Evolutionary conservation across 2,329 filamentous ascomycete genomes (phyloP).

Genomic region (Lojkania enalia): DNA sequence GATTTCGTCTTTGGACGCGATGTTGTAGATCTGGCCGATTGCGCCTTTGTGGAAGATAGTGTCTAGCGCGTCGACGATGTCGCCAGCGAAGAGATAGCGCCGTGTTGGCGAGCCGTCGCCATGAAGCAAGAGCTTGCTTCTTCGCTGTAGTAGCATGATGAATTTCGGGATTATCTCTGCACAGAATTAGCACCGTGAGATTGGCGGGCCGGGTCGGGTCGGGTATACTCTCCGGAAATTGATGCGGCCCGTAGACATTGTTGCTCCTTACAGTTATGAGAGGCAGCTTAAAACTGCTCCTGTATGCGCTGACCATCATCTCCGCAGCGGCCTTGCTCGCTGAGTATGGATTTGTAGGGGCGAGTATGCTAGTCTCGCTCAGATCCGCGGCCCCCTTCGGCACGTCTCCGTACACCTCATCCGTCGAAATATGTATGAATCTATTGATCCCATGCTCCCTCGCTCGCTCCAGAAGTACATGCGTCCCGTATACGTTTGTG

Average conservation of each 20-base stretch:
- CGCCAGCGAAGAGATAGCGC: conserved; percentile 76
- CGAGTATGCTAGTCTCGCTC: conserved; percentile 72
- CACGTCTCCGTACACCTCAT: conserved; percentile 84
- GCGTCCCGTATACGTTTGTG: conserved; percentile 83
- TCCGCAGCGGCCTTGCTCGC: conserved; percentile 81
- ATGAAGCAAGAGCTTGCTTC: conserved; percentile 70
- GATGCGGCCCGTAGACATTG: conserved; percentile 84
- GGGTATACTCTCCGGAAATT: conserved; percentile 76
- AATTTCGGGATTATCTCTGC: conserved; percentile 87
- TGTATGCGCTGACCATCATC: conserved; percentile 86
- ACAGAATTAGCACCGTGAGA: conserved; percentile 12
- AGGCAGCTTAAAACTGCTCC: conserved; percentile 79
- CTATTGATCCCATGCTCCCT: conserved; percentile 70
- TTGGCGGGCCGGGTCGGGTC: background rate
- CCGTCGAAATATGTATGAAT: conserved; percentile 82
- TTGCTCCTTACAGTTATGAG: conserved; percentile 80
- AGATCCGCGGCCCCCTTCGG: conserved; percentile 71
- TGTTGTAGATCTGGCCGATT: conserved; percentile 79
- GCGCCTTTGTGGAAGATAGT: conserved; percentile 78
- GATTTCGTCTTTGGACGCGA: conserved; percentile 76
- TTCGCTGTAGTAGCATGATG: conserved; percentile 69
- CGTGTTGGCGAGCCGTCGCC: conserved; percentile 75
- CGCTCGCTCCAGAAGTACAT: conserved; percentile 76
- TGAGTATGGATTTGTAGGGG: conserved; percentile 80
- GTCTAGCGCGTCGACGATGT: conserved; percentile 81